These are phyloP conservation scores for Citrus mangshanensis DNA, from an alignment of 345 rosid species.

Conservation along the genomic window DNA sequence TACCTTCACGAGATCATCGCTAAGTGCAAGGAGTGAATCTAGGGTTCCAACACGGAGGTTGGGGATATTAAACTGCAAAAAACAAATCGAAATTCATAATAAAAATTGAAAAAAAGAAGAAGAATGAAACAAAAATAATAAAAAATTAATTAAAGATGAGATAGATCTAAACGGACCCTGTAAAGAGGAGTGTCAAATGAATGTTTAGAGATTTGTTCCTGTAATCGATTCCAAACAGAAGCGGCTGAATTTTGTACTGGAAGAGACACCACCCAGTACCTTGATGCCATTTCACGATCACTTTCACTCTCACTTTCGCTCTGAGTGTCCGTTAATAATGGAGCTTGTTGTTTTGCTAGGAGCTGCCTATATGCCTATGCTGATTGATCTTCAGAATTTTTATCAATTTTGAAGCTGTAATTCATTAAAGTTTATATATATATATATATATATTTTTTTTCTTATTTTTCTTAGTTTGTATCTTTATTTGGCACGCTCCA, in stretches of 20 bases:
- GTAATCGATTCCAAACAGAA: slow-evolving; percentile 71
- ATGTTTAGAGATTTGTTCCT: slow-evolving; percentile 86
- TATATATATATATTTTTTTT: not conserved
- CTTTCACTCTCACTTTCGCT: not conserved
- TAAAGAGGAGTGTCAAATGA: slow-evolving; percentile 97
- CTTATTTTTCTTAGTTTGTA: not conserved
- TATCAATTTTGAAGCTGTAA: not conserved
- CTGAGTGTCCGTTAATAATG: not conserved
- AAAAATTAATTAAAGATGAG: not conserved
- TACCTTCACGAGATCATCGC: slow-evolving; percentile 96
- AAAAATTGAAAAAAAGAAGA: not conserved
- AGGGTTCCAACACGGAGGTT: slow-evolving; percentile 98
- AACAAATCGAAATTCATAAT: not conserved
- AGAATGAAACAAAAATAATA: not conserved
- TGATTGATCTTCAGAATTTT: not conserved
- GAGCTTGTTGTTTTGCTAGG: not conserved
- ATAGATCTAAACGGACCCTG: slow-evolving; percentile 54
- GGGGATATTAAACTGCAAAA: slow-evolving; percentile 81
- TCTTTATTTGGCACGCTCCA: not conserved
- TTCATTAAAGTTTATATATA: not conserved
- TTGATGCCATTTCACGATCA: slow-evolving; percentile 56
- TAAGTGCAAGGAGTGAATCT: slow-evolving; percentile 91
- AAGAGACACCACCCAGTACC: slow-evolving; percentile 94
- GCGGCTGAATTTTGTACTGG: slow-evolving; percentile 81
- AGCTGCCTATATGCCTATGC: not conserved